These are phyloP conservation scores for Grosmannia clavigera DNA, from an alignment of 2,329 filamentous ascomycete species.

Conservation along the genomic window DNA sequence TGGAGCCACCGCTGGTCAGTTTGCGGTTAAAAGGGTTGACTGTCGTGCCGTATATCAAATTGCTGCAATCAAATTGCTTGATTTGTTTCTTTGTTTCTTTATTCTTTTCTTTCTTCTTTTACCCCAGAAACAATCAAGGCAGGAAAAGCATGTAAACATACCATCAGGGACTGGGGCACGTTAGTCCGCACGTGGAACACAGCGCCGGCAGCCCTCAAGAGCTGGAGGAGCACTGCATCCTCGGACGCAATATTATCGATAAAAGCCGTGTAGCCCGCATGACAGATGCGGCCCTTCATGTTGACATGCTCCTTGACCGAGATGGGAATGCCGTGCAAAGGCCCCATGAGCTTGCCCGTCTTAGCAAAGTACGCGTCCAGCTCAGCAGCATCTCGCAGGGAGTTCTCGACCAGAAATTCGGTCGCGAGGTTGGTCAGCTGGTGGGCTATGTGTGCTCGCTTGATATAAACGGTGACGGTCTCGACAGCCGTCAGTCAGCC, in stretches of 20 bases:
- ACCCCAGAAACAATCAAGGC: too few relatives aligned
- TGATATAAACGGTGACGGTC: not conserved
- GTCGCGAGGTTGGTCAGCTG: constrained; percentile 14
- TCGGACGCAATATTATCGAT: not conserved
- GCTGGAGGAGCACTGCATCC: constrained; percentile 7
- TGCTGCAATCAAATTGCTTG: constrained; percentile 15
- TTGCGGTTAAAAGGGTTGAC: constrained; percentile 21
- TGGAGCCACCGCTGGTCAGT: constrained; percentile 21
- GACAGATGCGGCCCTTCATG: constrained; percentile 11
- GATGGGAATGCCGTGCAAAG: constrained; percentile 29
- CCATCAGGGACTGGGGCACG: constrained; percentile 15
- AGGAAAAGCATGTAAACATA: not conserved
- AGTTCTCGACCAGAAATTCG: constrained; percentile 22
- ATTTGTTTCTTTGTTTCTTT: not conserved
- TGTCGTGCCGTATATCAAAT: constrained; percentile 22
- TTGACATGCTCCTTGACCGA: constrained; percentile 26
- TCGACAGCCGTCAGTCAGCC: constrained; percentile 1
- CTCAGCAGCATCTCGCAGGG: constrained; percentile 17
- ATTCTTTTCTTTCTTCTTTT: not conserved
- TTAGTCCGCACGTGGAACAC: constrained; percentile 15
- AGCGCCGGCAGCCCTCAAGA: constrained; percentile 16
- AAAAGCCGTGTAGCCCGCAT: not conserved
- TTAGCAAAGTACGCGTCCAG: constrained; percentile 20
- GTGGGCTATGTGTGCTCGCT: not conserved
- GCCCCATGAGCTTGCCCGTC: constrained; percentile 19